Conservation (phyloP, 768 basidiomycete species). For the Hygrocybe punicea region DNA sequence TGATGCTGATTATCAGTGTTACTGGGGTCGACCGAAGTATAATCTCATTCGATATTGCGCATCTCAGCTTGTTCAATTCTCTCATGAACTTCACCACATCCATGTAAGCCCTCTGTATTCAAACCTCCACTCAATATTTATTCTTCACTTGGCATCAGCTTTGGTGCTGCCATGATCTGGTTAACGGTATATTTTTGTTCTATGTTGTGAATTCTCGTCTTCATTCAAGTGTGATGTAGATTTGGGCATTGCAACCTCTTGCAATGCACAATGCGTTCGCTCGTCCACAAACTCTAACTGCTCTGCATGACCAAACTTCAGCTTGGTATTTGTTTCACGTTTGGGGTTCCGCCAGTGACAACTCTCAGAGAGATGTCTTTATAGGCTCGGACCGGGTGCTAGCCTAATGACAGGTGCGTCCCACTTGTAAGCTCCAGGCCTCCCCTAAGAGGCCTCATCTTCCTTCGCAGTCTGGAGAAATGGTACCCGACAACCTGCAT, state of each 20-base stretch:
- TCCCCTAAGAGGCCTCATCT: background rate
- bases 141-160: background rate
- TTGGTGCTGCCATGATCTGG: background rate
- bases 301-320: background rate
- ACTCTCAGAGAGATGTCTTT: background rate
- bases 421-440: background rate
- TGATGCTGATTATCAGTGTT: background rate
- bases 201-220: background rate
- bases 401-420: background rate
- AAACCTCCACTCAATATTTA: background rate
- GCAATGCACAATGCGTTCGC: slow-evolving; percentile 1
- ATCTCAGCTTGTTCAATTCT: background rate
- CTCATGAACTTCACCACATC: background rate
- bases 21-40: background rate
- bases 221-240: background rate
- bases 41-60: background rate
- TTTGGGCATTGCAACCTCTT: background rate
- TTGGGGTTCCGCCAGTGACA: background rate
- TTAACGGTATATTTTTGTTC: background rate
- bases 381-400: background rate
- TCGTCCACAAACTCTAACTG: background rate
- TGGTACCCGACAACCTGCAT: background rate
- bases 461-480: background rate
- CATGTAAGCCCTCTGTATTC: background rate
- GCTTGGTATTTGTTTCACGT: background rate